Evolutionary conservation across 306 rosid species (phyloP).

Genomic region (Lathyrus aphaca): DNA sequence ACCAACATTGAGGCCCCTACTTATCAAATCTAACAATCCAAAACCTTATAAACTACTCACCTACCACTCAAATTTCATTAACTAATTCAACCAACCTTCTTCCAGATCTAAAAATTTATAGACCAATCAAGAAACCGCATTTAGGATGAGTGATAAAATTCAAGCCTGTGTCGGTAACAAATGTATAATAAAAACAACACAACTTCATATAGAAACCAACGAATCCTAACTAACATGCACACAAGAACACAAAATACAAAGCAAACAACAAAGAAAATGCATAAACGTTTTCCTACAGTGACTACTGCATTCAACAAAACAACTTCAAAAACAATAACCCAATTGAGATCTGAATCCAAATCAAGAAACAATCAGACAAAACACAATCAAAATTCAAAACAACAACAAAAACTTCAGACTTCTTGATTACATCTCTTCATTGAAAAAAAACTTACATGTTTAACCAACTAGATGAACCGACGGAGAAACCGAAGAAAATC

Average conservation of each 20-base stretch:
- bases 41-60: slow-evolving; percentile 19
- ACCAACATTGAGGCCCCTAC: not conserved
- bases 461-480: slow-evolving; percentile 22
- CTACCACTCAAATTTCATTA: slow-evolving; percentile 1
- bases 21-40: not conserved
- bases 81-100: slow-evolving; percentile 20
- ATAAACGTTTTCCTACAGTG: not conserved
- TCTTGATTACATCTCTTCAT: not conserved
- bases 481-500: slow-evolving; percentile 23
- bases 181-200: slow-evolving; percentile 30
- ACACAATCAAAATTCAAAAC: slow-evolving; percentile 3
- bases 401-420: not conserved
- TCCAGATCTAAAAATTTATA: slow-evolving; percentile 41
- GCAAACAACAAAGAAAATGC: slow-evolving; percentile 8
- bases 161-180: slow-evolving; percentile 36
- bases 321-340: slow-evolving; percentile 34
- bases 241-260: slow-evolving; percentile 21
- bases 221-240: slow-evolving; percentile 19
- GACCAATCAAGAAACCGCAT: slow-evolving; percentile 22
- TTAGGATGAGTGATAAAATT: slow-evolving; percentile 10
- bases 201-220: slow-evolving; percentile 24
- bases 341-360: slow-evolving; percentile 39
- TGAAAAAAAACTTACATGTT: not conserved
- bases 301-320: slow-evolving; percentile 36
- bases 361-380: slow-evolving; percentile 16